phyloP scores from a whole-genome alignment of 129 eudicot species.

The sunflower (Helianthus annuus) region DNA sequence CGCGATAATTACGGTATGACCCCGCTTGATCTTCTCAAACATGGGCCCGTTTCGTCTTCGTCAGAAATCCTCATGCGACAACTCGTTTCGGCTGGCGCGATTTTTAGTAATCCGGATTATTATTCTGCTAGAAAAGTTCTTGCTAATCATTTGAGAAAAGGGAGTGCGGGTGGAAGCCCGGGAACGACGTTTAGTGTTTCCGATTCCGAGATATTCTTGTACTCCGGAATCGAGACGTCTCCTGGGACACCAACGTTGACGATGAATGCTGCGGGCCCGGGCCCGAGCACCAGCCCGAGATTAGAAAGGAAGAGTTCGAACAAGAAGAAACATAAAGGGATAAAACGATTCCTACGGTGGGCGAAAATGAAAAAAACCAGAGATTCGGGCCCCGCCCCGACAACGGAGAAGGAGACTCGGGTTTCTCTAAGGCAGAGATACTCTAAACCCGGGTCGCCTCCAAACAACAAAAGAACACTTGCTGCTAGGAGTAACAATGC shows the following conservation, averaged over 20 bases:
- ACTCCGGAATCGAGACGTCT: slow-evolving; percentile 56
- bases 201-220: slow-evolving; percentile 67
- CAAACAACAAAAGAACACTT: slow-evolving; percentile 67
- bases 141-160: slow-evolving; percentile 73
- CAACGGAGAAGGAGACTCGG: slow-evolving; percentile 39
- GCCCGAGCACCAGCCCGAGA: slow-evolving; percentile 6
- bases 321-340: slow-evolving; percentile 41
- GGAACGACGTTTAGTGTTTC: slow-evolving; percentile 72
- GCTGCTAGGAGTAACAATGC: slow-evolving; percentile 67
- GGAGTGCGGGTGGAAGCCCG: slow-evolving; percentile 69
- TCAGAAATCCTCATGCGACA: slow-evolving; percentile 66
- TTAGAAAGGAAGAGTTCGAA: slow-evolving; percentile 23
- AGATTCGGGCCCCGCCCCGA: background rate
- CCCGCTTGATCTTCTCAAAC: slow-evolving; percentile 71
- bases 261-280: slow-evolving; percentile 4
- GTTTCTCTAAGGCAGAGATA: slow-evolving; percentile 62
- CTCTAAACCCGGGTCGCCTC: slow-evolving; percentile 51
- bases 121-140: slow-evolving; percentile 55
- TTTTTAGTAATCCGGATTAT: slow-evolving; percentile 57
- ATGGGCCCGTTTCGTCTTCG: slow-evolving; percentile 70
- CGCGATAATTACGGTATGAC: slow-evolving; percentile 63
- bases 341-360: slow-evolving; percentile 78
- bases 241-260: slow-evolving; percentile 22
- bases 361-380: slow-evolving; percentile 51
- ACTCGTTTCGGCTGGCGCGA: slow-evolving; percentile 80